These are phyloP conservation scores for Moricandia arvensis DNA, from an alignment of 345 rosid genomes.

Conservation along the genomic window DNA sequence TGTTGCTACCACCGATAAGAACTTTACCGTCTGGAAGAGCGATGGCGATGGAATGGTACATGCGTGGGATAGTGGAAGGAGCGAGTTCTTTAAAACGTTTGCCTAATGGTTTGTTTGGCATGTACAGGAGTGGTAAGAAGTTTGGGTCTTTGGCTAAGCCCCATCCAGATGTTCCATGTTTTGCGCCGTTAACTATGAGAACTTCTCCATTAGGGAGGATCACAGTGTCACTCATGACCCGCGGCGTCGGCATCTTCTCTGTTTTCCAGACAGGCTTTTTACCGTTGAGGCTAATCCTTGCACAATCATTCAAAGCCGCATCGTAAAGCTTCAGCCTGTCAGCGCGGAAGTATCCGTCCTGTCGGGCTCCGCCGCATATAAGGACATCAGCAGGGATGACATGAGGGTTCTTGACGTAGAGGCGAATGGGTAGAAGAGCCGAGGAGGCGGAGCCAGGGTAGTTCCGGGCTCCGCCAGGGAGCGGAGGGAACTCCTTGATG, in stretches of 20 bases:
- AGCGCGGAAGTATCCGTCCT: slow-evolving; percentile 42
- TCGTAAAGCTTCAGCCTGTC: slow-evolving; percentile 24
- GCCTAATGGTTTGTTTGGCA: slow-evolving; percentile 18
- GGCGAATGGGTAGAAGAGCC: slow-evolving; percentile 58
- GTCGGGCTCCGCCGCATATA: slow-evolving; percentile 55
- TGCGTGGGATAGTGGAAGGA: slow-evolving; percentile 47
- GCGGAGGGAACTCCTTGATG: slow-evolving; percentile 58
- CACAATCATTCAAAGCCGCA: slow-evolving; percentile 58
- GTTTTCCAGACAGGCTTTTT: slow-evolving; percentile 51
- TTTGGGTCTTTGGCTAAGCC: slow-evolving; percentile 58
- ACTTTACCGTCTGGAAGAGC: slow-evolving; percentile 59
- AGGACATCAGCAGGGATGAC: slow-evolving; percentile 50
- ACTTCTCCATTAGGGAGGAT: slow-evolving; percentile 69
- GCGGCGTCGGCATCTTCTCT: slow-evolving; percentile 64
- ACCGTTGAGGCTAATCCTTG: slow-evolving; percentile 47
- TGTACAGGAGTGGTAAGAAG: slow-evolving; percentile 47
- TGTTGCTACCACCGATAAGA: slow-evolving; percentile 67
- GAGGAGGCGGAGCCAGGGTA: slow-evolving; percentile 72
- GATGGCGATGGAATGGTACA: slow-evolving; percentile 56
- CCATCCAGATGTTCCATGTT: slow-evolving; percentile 64
- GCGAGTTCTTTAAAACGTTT: slow-evolving; percentile 44
- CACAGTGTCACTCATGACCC: slow-evolving; percentile 69
- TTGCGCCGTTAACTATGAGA: slow-evolving; percentile 68
- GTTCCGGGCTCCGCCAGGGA: slow-evolving; percentile 69
- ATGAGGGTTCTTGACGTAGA: slow-evolving; percentile 5